Conservation (phyloP, 306 rosid species). For the Vigna unguiculata region DNA sequence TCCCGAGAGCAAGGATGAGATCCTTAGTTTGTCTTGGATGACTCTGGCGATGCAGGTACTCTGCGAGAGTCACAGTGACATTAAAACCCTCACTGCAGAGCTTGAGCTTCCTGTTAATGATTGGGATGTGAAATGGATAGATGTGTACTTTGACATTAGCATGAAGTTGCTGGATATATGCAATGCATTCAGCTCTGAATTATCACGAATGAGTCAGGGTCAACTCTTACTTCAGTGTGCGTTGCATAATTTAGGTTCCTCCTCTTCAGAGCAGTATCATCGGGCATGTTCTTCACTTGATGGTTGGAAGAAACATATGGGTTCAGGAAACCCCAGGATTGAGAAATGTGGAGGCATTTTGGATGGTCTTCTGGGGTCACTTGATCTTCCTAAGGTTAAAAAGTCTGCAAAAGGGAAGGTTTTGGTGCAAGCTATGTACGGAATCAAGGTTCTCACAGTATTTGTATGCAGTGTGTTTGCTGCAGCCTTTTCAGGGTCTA, state of each 20-base stretch:
- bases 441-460: slow-evolving; percentile 75
- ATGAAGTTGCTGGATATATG: slow-evolving; percentile 87
- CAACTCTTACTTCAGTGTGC: slow-evolving; percentile 73
- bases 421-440: slow-evolving; percentile 88
- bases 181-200: slow-evolving; percentile 82
- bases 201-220: slow-evolving; percentile 87
- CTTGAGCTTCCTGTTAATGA: slow-evolving; percentile 74
- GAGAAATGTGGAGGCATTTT: slow-evolving; percentile 69
- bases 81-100: slow-evolving; percentile 66
- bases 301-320: slow-evolving; percentile 76
- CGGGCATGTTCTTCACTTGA: slow-evolving; percentile 72
- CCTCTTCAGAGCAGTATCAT: slow-evolving; percentile 62
- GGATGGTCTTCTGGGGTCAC: slow-evolving; percentile 62
- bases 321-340: slow-evolving; percentile 64
- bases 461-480: slow-evolving; percentile 78
- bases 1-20: slow-evolving; percentile 65
- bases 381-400: slow-evolving; percentile 83
- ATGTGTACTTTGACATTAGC: slow-evolving; percentile 86
- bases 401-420: slow-evolving; percentile 85
- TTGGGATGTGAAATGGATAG: slow-evolving; percentile 97
- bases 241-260: slow-evolving; percentile 68
- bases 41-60: slow-evolving; percentile 69
- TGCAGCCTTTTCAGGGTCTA: slow-evolving; percentile 71
- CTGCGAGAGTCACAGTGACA: slow-evolving; percentile 69
- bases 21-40: slow-evolving; percentile 89